Base-by-base conservation (phyloP, 2,329 filamentous ascomycete species). In the Cladosporium sp. region DNA sequence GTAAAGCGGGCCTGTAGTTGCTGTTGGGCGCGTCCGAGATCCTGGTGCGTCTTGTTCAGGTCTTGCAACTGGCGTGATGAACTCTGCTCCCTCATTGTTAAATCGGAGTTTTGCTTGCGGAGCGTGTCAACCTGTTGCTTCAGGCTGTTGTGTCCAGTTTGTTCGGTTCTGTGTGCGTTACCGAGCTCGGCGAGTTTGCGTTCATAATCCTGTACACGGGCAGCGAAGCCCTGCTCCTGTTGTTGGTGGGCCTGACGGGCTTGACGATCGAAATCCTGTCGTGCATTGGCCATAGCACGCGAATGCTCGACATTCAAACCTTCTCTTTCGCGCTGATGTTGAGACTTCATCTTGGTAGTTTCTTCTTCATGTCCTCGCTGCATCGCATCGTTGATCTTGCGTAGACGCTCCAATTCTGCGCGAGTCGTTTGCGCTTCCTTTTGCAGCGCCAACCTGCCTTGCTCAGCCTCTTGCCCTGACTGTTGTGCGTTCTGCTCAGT, bases 361-460 rank as follows among this genome's bases (percentile, higher is more conserved):
- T 73, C 71, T 4, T 84, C 81, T 53, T 88, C 84, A 66, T 94
- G 88, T 34, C 85, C 82, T 47, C 80, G 80, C 64, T 90, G 88
- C 17, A 92, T 75, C 7, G 82, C 82, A 50, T 93, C 87, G 57
- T 90, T 90, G 62, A 87, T 80, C 35, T 79, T 82, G 61, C 85
- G 86, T 49, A 89, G 78, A 37, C 83, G 72, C 24, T 72, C 74
- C 8, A 77, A 61, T 61, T 80, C 77, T 10, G 76, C 75, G 60
- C 73, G 71, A 40, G 75, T 65, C 5, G 72, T 72, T 56, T 70
- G 67, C 22, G 66, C 22, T 55, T 78, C 71, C 64, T 86, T 88
- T 1, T 83, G 81, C 4, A 60, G 51, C 1, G 60, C 40, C 61
- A 69, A 61, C 5, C 61, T 62, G 37, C 68, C 64, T 49, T 72